Evolutionary conservation across 305 asterid species (phyloP).

Genomic region (Solanum aculeatissimum): DNA sequence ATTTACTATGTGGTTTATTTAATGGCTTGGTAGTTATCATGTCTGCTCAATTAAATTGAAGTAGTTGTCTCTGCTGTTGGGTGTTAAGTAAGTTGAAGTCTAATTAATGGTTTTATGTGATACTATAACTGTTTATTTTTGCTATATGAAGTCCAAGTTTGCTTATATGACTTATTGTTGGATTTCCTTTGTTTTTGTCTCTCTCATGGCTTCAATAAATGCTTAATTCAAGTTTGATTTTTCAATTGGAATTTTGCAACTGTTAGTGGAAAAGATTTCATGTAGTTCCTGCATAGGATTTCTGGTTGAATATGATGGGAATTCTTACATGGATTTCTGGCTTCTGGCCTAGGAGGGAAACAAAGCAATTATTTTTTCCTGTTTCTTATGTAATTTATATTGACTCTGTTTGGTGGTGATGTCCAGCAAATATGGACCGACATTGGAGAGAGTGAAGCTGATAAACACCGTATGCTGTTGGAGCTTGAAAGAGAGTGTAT

Average conservation of each 20-base stretch:
- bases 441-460: slow-evolving; percentile 81
- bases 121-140: background rate
- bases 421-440: slow-evolving; percentile 85
- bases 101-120: background rate
- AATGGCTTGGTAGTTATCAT: background rate
- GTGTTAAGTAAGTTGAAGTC: background rate
- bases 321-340: background rate
- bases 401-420: background rate
- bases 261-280: background rate
- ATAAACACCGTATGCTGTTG: slow-evolving; percentile 58
- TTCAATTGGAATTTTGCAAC: background rate
- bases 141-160: background rate
- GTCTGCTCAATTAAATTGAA: background rate
- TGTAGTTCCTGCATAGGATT: background rate
- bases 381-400: background rate
- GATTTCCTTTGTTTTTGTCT: background rate
- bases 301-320: background rate
- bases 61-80: background rate
- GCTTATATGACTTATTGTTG: background rate
- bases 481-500: slow-evolving; percentile 84
- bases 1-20: background rate
- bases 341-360: background rate
- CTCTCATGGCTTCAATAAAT: background rate
- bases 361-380: background rate
- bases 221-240: background rate